Percentiles rank a stretch among this genome's conserved stretches.
Evolutionary conservation across 371 early-diverging fungal genomes (phyloP).

Genomic region (Mucor racemosus): DNA sequence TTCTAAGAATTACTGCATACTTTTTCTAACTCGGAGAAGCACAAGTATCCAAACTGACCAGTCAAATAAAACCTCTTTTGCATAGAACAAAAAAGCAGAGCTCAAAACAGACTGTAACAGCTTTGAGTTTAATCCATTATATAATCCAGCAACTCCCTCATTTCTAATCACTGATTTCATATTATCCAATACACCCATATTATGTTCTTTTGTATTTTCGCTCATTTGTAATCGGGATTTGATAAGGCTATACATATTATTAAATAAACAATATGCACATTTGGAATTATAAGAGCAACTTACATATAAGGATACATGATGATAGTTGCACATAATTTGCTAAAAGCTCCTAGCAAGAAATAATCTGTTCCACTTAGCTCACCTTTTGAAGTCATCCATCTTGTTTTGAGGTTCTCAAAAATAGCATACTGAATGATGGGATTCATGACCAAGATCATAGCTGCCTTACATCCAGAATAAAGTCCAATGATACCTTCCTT

Average conservation of each 20-base stretch:
- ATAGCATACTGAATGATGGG: constrained; percentile 97
- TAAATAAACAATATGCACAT: background rate
- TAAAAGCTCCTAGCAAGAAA: constrained; percentile 91
- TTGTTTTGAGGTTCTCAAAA: constrained; percentile 81
- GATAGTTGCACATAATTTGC: constrained; percentile 91
- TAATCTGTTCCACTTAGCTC: constrained; percentile 79
- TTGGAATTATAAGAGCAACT: constrained; percentile 20
- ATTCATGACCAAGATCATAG: constrained; percentile 93
- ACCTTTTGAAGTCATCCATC: constrained; percentile 57
- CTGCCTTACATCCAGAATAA: constrained; percentile 87
- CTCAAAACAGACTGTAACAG: constrained; percentile 87
- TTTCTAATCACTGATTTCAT: constrained; percentile 81
- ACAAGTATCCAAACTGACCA: constrained; percentile 71
- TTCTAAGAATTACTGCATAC: constrained; percentile 6
- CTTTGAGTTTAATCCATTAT: constrained; percentile 91
- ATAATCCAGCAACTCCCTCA: constrained; percentile 81
- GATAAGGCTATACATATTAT: constrained; percentile 64
- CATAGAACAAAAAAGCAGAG: constrained; percentile 91
- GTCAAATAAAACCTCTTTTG: constrained; percentile 81
- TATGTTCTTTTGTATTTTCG: constrained; percentile 73
- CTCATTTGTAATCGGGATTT: constrained; percentile 95
- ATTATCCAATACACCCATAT: constrained; percentile 82
- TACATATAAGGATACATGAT: constrained; percentile 97
- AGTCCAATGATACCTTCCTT: constrained; percentile 85
- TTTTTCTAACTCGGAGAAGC: constrained; percentile 43